A percentile compares a stretch with the other conserved stretches of the same genome.
Evolutionary conservation across 2,329 filamentous ascomycete genomes (phyloP).

Genomic region (Nothophoma quercina): DNA sequence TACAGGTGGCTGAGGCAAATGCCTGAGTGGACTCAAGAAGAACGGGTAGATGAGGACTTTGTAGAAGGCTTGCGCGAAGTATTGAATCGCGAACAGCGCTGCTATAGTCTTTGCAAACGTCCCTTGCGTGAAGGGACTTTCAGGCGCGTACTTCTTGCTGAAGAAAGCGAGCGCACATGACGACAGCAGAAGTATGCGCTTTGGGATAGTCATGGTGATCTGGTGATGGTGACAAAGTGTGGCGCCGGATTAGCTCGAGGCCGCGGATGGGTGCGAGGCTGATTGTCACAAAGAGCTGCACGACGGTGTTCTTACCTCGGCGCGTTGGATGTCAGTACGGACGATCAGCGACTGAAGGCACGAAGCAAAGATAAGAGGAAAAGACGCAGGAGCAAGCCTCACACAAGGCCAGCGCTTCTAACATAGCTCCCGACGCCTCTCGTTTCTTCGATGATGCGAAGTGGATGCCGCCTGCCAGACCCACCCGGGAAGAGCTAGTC

Average conservation of each 20-base stretch:
- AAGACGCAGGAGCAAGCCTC: slow-evolving; percentile 4
- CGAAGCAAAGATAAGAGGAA: neutral
- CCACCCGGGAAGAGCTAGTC: slow-evolving; percentile 1
- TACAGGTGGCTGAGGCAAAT: slow-evolving; percentile 63
- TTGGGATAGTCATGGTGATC: slow-evolving; percentile 41
- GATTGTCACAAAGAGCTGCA: neutral
- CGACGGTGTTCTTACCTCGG: too few species aligned
- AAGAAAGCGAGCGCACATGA: slow-evolving; percentile 39
- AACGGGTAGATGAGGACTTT: slow-evolving; percentile 63
- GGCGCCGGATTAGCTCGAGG: neutral
- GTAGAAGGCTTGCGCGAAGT: slow-evolving; percentile 50
- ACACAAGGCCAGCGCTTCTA: neutral
- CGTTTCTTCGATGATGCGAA: slow-evolving; percentile 19
- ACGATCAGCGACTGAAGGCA: too few species aligned
- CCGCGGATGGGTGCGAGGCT: too few species aligned
- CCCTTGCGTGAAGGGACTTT: slow-evolving; percentile 34
- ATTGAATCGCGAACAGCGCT: slow-evolving; percentile 51
- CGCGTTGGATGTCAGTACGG: too few species aligned
- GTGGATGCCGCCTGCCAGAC: neutral
- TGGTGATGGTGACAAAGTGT: slow-evolving; percentile 4
- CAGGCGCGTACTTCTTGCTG: slow-evolving; percentile 44
- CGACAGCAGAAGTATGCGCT: slow-evolving; percentile 35
- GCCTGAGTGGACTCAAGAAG: slow-evolving; percentile 64
- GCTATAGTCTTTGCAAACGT: slow-evolving; percentile 51
- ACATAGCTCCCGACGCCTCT: slow-evolving; percentile 15